phyloP scores from a whole-genome alignment of 352 stramenopile species.

The Elongisporangium undulatum region DNA sequence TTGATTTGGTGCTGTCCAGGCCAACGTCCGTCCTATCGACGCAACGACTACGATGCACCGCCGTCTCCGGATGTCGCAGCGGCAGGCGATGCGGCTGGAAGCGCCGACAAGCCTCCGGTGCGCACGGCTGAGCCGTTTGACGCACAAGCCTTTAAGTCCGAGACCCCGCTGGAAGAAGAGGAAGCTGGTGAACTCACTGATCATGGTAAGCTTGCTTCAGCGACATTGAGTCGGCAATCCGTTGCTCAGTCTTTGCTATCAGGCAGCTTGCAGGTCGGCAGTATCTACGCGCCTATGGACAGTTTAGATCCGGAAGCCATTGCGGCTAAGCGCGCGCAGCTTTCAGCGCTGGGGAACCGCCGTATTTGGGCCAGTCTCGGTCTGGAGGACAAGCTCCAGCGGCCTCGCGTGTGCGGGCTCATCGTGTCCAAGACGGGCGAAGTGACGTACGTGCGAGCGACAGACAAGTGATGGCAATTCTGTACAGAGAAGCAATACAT shows the following conservation, averaged over 20 bases:
- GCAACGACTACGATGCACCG: slow-evolving; percentile 79
- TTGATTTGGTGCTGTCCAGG: slow-evolving; percentile 23
- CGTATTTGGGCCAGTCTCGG: slow-evolving; percentile 83
- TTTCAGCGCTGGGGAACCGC: slow-evolving; percentile 67
- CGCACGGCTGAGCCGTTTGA: slow-evolving; percentile 41
- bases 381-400: slow-evolving; percentile 70
- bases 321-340: slow-evolving; percentile 72
- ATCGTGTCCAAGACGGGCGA: slow-evolving; percentile 75
- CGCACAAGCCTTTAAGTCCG: slow-evolving; percentile 28
- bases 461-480: slow-evolving; percentile 42
- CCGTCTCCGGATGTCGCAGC: slow-evolving; percentile 43
- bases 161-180: slow-evolving; percentile 45
- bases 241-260: slow-evolving; percentile 1
- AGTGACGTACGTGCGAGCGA: slow-evolving; percentile 59
- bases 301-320: slow-evolving; percentile 78
- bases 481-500: slow-evolving; percentile 11
- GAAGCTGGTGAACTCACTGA: slow-evolving; percentile 68
- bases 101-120: slow-evolving; percentile 39
- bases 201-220: slow-evolving; percentile 42
- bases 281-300: slow-evolving; percentile 70
- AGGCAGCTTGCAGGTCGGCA: slow-evolving; percentile 62
- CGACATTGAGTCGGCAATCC: no score
- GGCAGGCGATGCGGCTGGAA: slow-evolving; percentile 17
- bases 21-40: slow-evolving; percentile 73
- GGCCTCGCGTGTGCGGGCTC: slow-evolving; percentile 46